phyloP scores from a whole-genome alignment of 1,284 basidiomycete genomes.

The Malassezia yamatoensis region DNA sequence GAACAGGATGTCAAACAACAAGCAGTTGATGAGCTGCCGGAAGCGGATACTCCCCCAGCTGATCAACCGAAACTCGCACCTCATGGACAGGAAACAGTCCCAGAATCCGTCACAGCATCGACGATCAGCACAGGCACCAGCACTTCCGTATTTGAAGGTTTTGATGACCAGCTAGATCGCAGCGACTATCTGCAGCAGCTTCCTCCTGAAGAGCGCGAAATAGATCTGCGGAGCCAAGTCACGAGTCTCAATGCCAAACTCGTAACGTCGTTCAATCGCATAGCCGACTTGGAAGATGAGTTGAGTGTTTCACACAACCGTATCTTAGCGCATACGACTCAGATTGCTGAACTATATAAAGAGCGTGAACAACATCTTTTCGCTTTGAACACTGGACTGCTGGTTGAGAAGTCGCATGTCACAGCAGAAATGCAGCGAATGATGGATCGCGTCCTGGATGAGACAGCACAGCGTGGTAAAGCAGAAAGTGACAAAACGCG shows the following conservation, averaged over 20 bases:
- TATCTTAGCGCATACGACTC: slow-evolving; percentile 52
- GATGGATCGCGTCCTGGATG: slow-evolving; percentile 87
- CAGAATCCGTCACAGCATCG: too few species aligned
- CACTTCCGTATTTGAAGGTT: too few species aligned
- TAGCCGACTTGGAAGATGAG: slow-evolving; percentile 85
- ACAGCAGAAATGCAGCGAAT: slow-evolving; percentile 80
- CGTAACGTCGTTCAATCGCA: slow-evolving; percentile 77
- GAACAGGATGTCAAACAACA: too few species aligned
- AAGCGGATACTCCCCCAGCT: too few species aligned
- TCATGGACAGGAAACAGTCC: too few species aligned
- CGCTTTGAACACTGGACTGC: slow-evolving; percentile 60
- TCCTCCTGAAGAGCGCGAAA: slow-evolving; percentile 57
- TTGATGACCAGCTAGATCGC: neutral
- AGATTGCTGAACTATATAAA: slow-evolving; percentile 53
- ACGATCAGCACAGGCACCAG: too few species aligned
- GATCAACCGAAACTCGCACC: too few species aligned
- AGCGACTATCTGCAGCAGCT: neutral
- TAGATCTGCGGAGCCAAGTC: slow-evolving; percentile 78
- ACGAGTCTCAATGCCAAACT: slow-evolving; percentile 83
- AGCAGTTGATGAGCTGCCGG: too few species aligned
- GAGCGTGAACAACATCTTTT: slow-evolving; percentile 50
- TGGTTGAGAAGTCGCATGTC: slow-evolving; percentile 82
- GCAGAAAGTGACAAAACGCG: slow-evolving; percentile 64
- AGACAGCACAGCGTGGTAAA: slow-evolving; percentile 77
- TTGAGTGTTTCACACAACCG: slow-evolving; percentile 65